phyloP scores from a whole-genome alignment of 257 asterid species.

The Agastache rugosa region DNA sequence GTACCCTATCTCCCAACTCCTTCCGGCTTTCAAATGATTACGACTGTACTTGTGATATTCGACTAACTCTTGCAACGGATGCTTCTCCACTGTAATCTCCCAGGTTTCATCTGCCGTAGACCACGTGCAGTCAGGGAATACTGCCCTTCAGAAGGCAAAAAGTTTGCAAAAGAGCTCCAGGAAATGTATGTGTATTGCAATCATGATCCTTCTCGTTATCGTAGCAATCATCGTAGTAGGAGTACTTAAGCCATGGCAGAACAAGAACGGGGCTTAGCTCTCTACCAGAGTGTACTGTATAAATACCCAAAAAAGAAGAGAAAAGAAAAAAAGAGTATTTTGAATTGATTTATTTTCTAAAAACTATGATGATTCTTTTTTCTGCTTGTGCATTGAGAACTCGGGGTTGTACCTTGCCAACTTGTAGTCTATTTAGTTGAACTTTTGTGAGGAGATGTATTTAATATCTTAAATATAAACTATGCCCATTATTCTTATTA shows the following conservation, averaged over 20 bases:
- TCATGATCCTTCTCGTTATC: slow-evolving; percentile 73
- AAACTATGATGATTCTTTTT: slow-evolving; percentile 35
- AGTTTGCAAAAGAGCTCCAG: slow-evolving; percentile 80
- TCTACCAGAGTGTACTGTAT: slow-evolving; percentile 33
- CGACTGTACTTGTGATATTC: not conserved
- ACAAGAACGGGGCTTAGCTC: slow-evolving; percentile 76
- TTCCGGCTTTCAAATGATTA: not conserved
- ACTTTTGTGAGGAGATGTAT: slow-evolving; percentile 29
- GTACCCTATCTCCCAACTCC: slow-evolving; percentile 41
- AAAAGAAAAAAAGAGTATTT: not conserved
- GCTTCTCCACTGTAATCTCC: slow-evolving; percentile 8
- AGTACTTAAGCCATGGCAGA: slow-evolving; percentile 92
- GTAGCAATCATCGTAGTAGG: slow-evolving; percentile 78
- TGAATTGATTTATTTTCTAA: slow-evolving; percentile 24
- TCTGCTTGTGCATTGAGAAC: slow-evolving; percentile 29
- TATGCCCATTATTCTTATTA: not conserved
- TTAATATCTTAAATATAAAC: not conserved
- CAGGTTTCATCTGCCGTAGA: slow-evolving; percentile 97
- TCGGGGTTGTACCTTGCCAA: slow-evolving; percentile 8
- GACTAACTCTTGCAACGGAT: not conserved
- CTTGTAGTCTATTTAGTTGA: slow-evolving; percentile 20
- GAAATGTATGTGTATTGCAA: slow-evolving; percentile 97
- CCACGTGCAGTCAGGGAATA: slow-evolving; percentile 95
- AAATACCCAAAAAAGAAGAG: slow-evolving; percentile 25
- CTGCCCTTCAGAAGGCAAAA: slow-evolving; percentile 91